A percentile compares a stretch with the other conserved stretches of the same genome.
These are phyloP conservation scores for Penicillium oxalicum DNA, from an alignment of 2,329 filamentous ascomycete genomes.

Conservation along the genomic window DNA sequence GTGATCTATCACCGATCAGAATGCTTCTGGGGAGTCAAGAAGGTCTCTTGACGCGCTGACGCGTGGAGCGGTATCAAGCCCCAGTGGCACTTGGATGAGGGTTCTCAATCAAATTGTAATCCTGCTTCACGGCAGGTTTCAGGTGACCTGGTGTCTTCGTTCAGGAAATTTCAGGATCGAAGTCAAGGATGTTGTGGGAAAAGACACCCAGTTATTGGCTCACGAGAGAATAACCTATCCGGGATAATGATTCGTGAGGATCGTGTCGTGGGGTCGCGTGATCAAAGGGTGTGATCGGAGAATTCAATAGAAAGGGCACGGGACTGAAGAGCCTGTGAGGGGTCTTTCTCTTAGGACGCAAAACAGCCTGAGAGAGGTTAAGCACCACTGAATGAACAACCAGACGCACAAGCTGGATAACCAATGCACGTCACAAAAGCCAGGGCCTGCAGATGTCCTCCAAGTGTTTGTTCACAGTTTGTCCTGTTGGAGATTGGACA, in stretches of 20 bases:
- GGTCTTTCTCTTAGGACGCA: too few species aligned
- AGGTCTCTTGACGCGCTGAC: conserved; percentile 17
- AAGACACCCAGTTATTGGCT: too few species aligned
- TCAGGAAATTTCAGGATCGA: conserved; percentile 6
- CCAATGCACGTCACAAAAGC: conserved; percentile 4
- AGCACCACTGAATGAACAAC: not conserved
- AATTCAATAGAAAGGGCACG: too few species aligned
- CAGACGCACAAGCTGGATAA: not conserved
- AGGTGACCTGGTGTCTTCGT: conserved; percentile 18
- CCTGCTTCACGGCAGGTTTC: conserved; percentile 26
- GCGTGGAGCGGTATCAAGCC: conserved; percentile 23
- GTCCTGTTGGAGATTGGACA: not conserved
- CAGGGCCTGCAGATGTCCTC: conserved; percentile 7
- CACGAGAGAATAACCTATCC: too few species aligned
- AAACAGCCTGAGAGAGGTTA: too few species aligned
- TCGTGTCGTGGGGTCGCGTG: conserved; percentile 4
- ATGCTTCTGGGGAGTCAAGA: conserved; percentile 19
- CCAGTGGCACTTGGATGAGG: conserved; percentile 21
- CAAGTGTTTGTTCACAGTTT: not conserved
- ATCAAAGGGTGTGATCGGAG: not conserved
- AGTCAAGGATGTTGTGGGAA: too few species aligned
- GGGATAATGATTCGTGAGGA: not conserved
- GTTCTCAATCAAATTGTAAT: conserved; percentile 25
- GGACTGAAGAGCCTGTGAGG: too few species aligned
- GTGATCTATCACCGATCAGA: conserved; percentile 25